Percentiles rank a stretch among this genome's conserved stretches.
Evolutionary conservation across 352 stramenopile genomes (phyloP).

Genomic region (Globisporangium middletonii): DNA sequence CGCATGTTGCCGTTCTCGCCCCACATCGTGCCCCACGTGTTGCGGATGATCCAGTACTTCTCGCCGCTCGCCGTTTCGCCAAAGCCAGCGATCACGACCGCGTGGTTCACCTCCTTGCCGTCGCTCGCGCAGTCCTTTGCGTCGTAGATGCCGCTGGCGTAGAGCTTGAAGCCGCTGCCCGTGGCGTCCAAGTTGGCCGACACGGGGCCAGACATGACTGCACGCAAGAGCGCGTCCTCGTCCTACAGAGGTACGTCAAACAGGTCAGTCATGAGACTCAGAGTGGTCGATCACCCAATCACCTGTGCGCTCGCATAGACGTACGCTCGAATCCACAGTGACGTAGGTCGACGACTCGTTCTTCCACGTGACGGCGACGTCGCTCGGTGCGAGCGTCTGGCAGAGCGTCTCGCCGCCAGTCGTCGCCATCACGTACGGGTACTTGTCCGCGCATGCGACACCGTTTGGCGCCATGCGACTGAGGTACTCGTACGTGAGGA

Average conservation of each 20-base stretch:
- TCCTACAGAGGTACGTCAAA: slow-evolving; percentile 10
- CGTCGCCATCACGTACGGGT: slow-evolving; percentile 82
- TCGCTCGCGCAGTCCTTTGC: slow-evolving; percentile 29
- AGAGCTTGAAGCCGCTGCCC: slow-evolving; percentile 78
- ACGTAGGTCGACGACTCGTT: slow-evolving; percentile 45
- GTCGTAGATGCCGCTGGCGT: slow-evolving; percentile 19
- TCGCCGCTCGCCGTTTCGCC: slow-evolving; percentile 61
- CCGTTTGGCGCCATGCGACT: slow-evolving; percentile 48
- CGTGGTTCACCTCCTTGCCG: slow-evolving; percentile 81
- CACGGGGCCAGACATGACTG: slow-evolving; percentile 58
- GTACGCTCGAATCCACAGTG: slow-evolving; percentile 25
- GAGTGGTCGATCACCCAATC: background rate
- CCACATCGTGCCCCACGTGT: slow-evolving; percentile 89
- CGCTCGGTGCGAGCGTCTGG: slow-evolving; percentile 11
- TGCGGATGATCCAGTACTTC: slow-evolving; percentile 88
- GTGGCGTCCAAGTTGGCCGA: slow-evolving; percentile 73
- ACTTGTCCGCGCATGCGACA: slow-evolving; percentile 54
- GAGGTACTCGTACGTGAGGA: slow-evolving; percentile 88
- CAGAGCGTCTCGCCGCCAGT: slow-evolving; percentile 33
- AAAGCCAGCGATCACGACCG: slow-evolving; percentile 83
- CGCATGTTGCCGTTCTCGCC: slow-evolving; percentile 80
- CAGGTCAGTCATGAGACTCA: background rate
- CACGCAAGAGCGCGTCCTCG: slow-evolving; percentile 56
- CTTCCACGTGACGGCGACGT: slow-evolving; percentile 50
- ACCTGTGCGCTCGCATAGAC: background rate